Base-by-base conservation (phyloP, 2,329 filamentous ascomycete genomes). In the Aureobasidium pullulans region DNA sequence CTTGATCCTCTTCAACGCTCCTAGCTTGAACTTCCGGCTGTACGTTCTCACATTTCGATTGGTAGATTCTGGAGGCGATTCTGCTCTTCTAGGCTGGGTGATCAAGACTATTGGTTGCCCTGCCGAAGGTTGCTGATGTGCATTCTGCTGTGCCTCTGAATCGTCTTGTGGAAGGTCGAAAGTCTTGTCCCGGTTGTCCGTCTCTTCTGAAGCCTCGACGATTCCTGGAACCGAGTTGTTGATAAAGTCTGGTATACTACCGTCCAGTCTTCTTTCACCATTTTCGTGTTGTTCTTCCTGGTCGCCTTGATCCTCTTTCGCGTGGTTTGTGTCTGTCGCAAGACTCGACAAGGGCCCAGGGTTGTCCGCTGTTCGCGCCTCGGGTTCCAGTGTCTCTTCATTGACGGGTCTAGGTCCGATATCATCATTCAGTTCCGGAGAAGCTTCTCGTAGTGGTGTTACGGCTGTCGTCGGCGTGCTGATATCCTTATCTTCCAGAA, bases 81-180 rank as follows among this genome's bases (percentile, higher is more conserved):
- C 16, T 40, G 34, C 34, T 8, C 44, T 43, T 46, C 19, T 29
- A 23, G 32, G 4, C n/a, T 57, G 53, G 44, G 34, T 49, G 11
- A 58, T 58, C 54, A 58, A 58, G 32, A 49, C 36, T 48, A 49
- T 49, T 40, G 54, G 54, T 6, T 47, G 53, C 15, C 52, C 40
- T n/a, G 39, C 40, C 28, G 40, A 44, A 44, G 52, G 52, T 19
- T 56, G 9, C 10, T 9, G 9, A 9, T 29, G 52, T 10, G 11
- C 6, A 9, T 28, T 3, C 2, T 19, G n/a, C 7, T 3, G 29
- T 19, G 40, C 4, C 3, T 36, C 39, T 39, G 4, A 10, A n/a
- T 16, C 5, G 6, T 29, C 19, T 31, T 31, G 32, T 3, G 31
- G 39, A 10, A 42, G 16, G n/a, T 42, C 28, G 37, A 54, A 54